Base-by-base conservation (phyloP, 1,139 yeast species). In the Hemisphaericaspora xylofermentans region DNA sequence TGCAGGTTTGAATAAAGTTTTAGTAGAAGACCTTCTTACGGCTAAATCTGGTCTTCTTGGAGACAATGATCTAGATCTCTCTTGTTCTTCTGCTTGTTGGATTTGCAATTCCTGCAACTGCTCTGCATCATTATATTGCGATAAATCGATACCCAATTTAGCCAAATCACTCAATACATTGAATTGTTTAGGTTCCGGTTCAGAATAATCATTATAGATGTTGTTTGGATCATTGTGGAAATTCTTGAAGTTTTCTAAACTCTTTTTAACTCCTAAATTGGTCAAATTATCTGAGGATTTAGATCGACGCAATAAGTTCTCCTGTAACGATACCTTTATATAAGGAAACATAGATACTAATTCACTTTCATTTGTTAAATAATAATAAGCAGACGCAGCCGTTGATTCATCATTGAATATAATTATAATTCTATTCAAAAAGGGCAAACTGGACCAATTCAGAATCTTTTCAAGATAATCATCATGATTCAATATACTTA, bases 381-480 rank as follows among this genome's bases (percentile, higher is more conserved):
- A 54, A 1, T 48, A 26, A 45, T 52, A 60, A 2, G 69, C 57
- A 9, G 49, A 43, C 10, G 40, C 22, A 1, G 79, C 76, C 2
- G 60, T 54, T 1, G 39, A 39, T 31, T 65, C 73, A 16, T 61
- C 58, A 42, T 58, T 56, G 44, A 74, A 56, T 5, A 73, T 69
- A 26, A 74, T 60, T 16, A 75, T 69, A 12, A 71, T 58, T 25
- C 80, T 54, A 37, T 57, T 61, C 39, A 74, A 57, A 41, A 69
- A 71, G 9, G 78, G 68, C 29, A 75, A 52, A 38, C 64, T 70
- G 9, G 76, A 65, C 79, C 80, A 75, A 45, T 71, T 63, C 33
- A 61, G 57, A 27, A 75, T 66, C 32, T 63, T 52, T 34, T 59
- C 56, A 24, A 64, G 41, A 35, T 46, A 60, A 43, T 58, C 58